phyloP scores from a whole-genome alignment of 768 basidiomycete species.

The Hygrophoropsis aurantiaca region DNA sequence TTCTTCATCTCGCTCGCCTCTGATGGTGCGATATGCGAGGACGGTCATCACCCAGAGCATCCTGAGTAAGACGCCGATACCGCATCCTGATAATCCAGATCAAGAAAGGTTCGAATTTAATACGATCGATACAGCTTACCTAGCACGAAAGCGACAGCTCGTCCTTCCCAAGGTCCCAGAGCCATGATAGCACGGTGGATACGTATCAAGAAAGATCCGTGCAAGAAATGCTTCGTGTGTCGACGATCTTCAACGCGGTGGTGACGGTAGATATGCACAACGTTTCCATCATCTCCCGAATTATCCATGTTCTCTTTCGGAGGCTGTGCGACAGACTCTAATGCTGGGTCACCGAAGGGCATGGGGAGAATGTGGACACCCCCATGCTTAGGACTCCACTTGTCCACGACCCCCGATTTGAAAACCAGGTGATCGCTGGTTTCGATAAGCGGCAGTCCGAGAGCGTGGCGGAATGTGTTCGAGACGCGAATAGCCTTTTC shows the following conservation, averaged over 20 bases:
- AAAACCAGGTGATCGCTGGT: slow-evolving; percentile 5
- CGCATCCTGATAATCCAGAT: slow-evolving; percentile 55
- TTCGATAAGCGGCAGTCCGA: slow-evolving; percentile 55
- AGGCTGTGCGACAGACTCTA: slow-evolving; percentile 6
- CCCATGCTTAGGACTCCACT: slow-evolving; percentile 20
- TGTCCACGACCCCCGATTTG: slow-evolving; percentile 4
- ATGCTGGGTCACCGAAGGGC: slow-evolving; percentile 28
- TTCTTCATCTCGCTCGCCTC: slow-evolving; percentile 41
- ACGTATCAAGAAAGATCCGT: slow-evolving; percentile 52
- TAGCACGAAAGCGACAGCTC: slow-evolving; percentile 80
- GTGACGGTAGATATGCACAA: slow-evolving; percentile 9
- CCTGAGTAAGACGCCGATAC: slow-evolving; percentile 77
- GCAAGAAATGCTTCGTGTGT: slow-evolving; percentile 15
- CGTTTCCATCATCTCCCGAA: slow-evolving; percentile 2
- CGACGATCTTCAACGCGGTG: slow-evolving; percentile 14
- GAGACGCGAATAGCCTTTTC: slow-evolving; percentile 52
- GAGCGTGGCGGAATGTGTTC: slow-evolving; percentile 52
- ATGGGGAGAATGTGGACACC: slow-evolving; percentile 31
- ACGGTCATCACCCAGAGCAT: slow-evolving; percentile 77
- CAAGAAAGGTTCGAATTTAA: background rate
- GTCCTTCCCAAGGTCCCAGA: slow-evolving; percentile 81
- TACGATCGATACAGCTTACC: slow-evolving; percentile 43
- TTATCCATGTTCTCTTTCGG: background rate
- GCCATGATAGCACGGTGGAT: slow-evolving; percentile 64
- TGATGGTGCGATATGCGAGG: slow-evolving; percentile 57